A percentile compares a stretch with the other conserved stretches of the same genome.
These are phyloP conservation scores for Lactifluus piperatus DNA, from an alignment of 768 basidiomycete species.

Conservation along the genomic window DNA sequence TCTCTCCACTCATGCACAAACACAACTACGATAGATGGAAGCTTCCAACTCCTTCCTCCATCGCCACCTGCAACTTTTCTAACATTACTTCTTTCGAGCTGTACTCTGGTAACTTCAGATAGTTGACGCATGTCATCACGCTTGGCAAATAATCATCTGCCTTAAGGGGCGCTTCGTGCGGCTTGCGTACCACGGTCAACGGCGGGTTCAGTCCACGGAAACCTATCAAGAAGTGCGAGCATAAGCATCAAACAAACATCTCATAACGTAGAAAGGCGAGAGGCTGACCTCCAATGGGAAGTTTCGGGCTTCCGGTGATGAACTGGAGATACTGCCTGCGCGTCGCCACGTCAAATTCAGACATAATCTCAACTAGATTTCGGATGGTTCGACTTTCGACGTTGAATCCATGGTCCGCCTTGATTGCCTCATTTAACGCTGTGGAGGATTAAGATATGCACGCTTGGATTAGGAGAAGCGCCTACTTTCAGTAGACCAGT, in stretches of 20 bases:
- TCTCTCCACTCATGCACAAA: neutral
- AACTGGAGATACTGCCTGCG: conserved; percentile 92
- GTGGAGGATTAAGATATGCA: conserved; percentile 13
- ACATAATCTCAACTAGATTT: conserved; percentile 80
- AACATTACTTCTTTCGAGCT: conserved; percentile 78
- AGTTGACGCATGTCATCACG: conserved; percentile 98
- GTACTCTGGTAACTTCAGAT: conserved; percentile 94
- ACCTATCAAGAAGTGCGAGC: conserved; percentile 36
- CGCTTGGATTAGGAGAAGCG: neutral
- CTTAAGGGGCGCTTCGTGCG: conserved; percentile 81
- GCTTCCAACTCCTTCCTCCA: conserved; percentile 90
- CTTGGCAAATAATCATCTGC: conserved; percentile 95
- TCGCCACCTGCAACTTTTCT: conserved; percentile 75
- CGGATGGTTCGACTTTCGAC: conserved; percentile 88
- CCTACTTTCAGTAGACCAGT: conserved; percentile 90
- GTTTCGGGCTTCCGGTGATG: conserved; percentile 93
- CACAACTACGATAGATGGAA: conserved; percentile 95
- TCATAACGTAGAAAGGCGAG: neutral
- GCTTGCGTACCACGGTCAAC: conserved; percentile 94
- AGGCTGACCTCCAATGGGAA: conserved; percentile 83
- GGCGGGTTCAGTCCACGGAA: conserved; percentile 93
- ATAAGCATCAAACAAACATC: neutral
- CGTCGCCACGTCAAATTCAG: conserved; percentile 59
- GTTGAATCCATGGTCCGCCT: conserved; percentile 98
- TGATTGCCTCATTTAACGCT: conserved; percentile 86